Conservation (phyloP, 78 protist species). For the Tieghemostelium lacteum region DNA sequence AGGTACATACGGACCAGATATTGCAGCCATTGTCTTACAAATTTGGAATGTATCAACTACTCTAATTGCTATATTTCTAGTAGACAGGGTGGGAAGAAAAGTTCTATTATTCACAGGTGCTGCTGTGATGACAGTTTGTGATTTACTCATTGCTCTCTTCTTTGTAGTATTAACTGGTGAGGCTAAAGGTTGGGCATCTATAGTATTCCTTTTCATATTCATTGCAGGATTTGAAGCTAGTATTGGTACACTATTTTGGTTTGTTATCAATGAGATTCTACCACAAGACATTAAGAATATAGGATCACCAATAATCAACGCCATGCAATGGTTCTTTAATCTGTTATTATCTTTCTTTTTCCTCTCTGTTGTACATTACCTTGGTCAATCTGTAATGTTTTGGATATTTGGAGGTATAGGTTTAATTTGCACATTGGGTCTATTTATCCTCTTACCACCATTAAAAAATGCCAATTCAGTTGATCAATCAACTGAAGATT, state of each 20-base stretch:
- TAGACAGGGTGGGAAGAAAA: conserved; percentile 56
- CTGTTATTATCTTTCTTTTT: conserved; percentile 29
- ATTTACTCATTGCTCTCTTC: conserved; percentile 50
- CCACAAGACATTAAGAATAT: conserved; percentile 34
- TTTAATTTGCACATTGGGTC: background rate
- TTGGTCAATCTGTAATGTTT: conserved; percentile 71
- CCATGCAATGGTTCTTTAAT: conserved; percentile 71
- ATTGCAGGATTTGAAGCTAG: conserved; percentile 61
- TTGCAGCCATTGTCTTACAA: conserved; percentile 52
- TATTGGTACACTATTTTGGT: conserved; percentile 76
- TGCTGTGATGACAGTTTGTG: conserved; percentile 34
- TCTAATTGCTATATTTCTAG: conserved; percentile 25
- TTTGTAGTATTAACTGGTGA: conserved; percentile 5
- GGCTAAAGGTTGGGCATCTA: conserved; percentile 46
- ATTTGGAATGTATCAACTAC: conserved; percentile 66
- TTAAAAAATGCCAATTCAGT: too few species aligned
- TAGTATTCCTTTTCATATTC: conserved; percentile 43
- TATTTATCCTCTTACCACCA: conserved; percentile 6
- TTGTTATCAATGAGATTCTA: conserved; percentile 51
- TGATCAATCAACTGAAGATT: too few species aligned
- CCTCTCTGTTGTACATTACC: conserved; percentile 4
- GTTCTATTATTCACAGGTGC: conserved; percentile 40
- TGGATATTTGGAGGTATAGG: conserved; percentile 64
- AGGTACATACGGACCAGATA: conserved; percentile 29
- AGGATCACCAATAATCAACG: conserved; percentile 54